Percentiles rank a stretch among this genome's conserved stretches.
Evolutionary conservation across 208 protist genomes (phyloP).

Genomic region (Leishmania guyanensis): DNA sequence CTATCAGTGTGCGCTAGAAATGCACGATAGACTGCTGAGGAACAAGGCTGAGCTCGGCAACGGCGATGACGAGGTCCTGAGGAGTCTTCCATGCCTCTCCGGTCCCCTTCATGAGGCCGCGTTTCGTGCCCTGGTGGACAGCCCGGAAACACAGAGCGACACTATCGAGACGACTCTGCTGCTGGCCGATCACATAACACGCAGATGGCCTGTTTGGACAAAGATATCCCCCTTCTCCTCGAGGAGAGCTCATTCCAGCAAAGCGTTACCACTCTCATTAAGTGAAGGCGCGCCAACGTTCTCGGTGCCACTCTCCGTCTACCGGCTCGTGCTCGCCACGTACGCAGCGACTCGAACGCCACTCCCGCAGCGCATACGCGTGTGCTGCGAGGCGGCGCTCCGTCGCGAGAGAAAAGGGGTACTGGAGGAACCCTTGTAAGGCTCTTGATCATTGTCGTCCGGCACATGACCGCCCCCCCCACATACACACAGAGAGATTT

Average conservation of each 20-base stretch:
- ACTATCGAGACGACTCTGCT: background rate
- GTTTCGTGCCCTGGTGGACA: background rate
- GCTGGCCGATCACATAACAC: background rate
- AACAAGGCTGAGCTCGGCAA: background rate
- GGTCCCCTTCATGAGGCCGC: background rate
- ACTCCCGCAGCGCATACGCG: background rate
- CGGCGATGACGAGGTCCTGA: background rate
- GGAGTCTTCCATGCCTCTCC: background rate
- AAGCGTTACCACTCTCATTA: background rate
- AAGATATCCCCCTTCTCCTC: background rate
- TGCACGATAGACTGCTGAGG: background rate
- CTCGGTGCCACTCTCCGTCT: background rate
- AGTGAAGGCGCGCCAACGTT: background rate
- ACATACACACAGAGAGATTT: background rate
- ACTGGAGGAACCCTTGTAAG: background rate
- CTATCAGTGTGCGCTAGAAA: background rate
- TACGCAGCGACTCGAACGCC: background rate
- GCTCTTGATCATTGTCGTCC: background rate
- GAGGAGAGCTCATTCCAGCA: background rate
- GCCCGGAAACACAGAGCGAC: background rate
- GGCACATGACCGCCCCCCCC: background rate
- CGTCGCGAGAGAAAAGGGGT: background rate
- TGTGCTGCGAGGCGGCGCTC: constrained; percentile 11
- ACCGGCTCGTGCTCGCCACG: constrained; percentile 3
- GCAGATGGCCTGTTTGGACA: background rate